phyloP scores from a whole-genome alignment of 1,284 basidiomycete genomes.

The Apiotrichum montevideense region DNA sequence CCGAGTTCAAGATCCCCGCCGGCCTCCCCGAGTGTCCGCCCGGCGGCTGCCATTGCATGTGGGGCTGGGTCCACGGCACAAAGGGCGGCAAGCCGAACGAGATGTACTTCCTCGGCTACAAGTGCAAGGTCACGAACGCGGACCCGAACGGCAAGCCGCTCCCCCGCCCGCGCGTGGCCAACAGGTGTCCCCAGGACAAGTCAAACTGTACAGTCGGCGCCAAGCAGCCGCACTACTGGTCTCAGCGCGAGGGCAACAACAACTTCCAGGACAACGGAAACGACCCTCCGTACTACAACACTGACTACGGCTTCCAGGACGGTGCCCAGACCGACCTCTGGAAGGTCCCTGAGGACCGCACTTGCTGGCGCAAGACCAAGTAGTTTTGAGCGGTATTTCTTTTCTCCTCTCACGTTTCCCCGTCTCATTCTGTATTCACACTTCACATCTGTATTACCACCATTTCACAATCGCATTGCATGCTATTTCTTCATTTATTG shows the following conservation, averaged over 20 bases:
- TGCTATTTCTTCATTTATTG: too few relatives aligned
- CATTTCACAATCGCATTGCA: too few relatives aligned
- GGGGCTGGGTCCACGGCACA: constrained; percentile 57
- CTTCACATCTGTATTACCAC: too few relatives aligned
- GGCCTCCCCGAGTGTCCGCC: constrained; percentile 62
- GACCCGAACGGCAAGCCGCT: constrained; percentile 47
- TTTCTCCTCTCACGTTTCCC: too few relatives aligned
- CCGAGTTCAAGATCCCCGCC: constrained; percentile 58
- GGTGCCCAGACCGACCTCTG: constrained; percentile 33
- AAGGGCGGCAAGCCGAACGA: constrained; percentile 5
- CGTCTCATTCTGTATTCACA: too few relatives aligned
- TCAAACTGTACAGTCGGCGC: constrained; percentile 31
- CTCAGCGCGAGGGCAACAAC: constrained; percentile 8
- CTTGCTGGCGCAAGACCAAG: not conserved
- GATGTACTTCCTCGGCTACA: constrained; percentile 67
- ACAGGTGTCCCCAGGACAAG: constrained; percentile 28
- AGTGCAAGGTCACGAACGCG: constrained; percentile 57
- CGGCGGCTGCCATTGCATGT: constrained; percentile 62
- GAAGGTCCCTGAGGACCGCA: not conserved
- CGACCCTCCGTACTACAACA: constrained; percentile 26
- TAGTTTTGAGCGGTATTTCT: too few relatives aligned
- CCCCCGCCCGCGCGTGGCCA: constrained; percentile 47
- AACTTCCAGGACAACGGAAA: constrained; percentile 49
- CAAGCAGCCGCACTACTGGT: constrained; percentile 13
- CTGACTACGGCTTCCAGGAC: constrained; percentile 25